These are phyloP conservation scores for Penicillium brasilianum DNA, from an alignment of 2,329 filamentous ascomycete genomes.

Conservation along the genomic window DNA sequence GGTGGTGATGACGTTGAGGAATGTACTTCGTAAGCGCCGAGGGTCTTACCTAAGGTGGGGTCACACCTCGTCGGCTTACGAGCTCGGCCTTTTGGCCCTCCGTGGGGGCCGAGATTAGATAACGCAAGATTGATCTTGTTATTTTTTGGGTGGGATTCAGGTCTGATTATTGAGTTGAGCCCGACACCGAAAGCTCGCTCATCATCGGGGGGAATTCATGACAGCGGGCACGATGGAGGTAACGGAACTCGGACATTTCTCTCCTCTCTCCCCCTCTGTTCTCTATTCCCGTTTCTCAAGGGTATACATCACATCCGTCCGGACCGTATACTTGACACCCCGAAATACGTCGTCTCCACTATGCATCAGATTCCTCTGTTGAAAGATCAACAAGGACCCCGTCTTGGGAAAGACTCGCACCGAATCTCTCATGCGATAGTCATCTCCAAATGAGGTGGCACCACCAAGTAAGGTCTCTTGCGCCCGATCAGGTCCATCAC, in stretches of 20 bases:
- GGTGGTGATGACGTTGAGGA: too few species aligned
- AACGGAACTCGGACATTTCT: too few species aligned
- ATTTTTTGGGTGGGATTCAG: too few species aligned
- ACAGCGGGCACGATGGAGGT: too few species aligned
- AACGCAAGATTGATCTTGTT: not conserved
- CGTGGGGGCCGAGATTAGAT: not conserved
- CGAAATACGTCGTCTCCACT: conserved; percentile 59
- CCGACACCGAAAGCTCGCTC: too few species aligned
- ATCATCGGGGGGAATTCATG: too few species aligned
- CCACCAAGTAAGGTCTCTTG: conserved; percentile 54
- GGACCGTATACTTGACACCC: conserved; percentile 61
- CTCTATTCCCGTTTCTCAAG: not conserved
- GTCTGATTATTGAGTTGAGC: too few species aligned
- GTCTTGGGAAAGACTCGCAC: conserved; percentile 55
- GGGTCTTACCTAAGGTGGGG: not conserved
- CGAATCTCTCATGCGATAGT: conserved; percentile 38
- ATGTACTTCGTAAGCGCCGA: too few species aligned
- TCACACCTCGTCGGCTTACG: not conserved
- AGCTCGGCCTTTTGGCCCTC: not conserved
- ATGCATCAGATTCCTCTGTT: conserved; percentile 59
- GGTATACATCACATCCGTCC: conserved; percentile 62
- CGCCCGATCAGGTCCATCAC: not conserved
- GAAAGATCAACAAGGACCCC: conserved; percentile 61
- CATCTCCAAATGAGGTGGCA: conserved; percentile 58
- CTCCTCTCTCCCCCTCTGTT: not conserved